phyloP scores from a whole-genome alignment of 1,284 basidiomycete species.

The Ceratobasidium sp. region DNA sequence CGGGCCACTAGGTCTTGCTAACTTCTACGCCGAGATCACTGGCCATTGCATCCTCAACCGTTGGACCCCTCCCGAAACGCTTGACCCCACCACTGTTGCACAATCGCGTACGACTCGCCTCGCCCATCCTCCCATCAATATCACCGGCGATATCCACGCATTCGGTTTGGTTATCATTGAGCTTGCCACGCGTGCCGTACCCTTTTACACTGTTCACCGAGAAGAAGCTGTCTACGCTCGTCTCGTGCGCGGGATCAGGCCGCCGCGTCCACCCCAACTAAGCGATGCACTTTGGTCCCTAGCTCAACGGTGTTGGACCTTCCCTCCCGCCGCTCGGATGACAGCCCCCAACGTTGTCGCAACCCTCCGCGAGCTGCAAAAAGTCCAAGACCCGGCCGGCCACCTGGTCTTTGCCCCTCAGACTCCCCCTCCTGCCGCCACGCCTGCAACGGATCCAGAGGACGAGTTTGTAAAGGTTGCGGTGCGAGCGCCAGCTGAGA shows the following conservation, averaged over 20 bases:
- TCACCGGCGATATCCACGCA: conserved; percentile 37
- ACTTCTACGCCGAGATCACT: conserved; percentile 35
- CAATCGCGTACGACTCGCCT: conserved; percentile 33
- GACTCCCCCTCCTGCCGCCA: conserved; percentile 14
- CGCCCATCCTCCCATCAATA: conserved; percentile 36
- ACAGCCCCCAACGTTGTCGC: conserved; percentile 25
- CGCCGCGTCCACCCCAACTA: conserved; percentile 6
- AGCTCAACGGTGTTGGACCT: conserved; percentile 32
- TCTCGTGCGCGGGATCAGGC: conserved; percentile 32
- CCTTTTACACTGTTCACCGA: conserved; percentile 26
- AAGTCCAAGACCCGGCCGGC: conserved; percentile 22
- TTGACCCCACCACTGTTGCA: conserved; percentile 36
- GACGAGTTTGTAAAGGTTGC: conserved; percentile 38
- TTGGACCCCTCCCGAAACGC: conserved; percentile 34
- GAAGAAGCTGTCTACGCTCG: conserved; percentile 38
- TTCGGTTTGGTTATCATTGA: conserved; percentile 38
- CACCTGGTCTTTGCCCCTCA: conserved; percentile 31
- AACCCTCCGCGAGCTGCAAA: conserved; percentile 23
- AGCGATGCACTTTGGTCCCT: conserved; percentile 25
- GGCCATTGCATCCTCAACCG: conserved; percentile 38
- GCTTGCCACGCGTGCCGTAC: conserved; percentile 28
- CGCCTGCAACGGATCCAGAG: conserved; percentile 6
- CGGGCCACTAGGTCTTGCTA: conserved; percentile 17
- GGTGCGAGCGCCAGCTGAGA: conserved; percentile 23
- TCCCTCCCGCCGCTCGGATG: conserved; percentile 30